A percentile compares a stretch with the other conserved stretches of the same genome.
Conservation (phyloP, 2,329 filamentous ascomycete species). For the Pseudogymnoascus destructans region DNA sequence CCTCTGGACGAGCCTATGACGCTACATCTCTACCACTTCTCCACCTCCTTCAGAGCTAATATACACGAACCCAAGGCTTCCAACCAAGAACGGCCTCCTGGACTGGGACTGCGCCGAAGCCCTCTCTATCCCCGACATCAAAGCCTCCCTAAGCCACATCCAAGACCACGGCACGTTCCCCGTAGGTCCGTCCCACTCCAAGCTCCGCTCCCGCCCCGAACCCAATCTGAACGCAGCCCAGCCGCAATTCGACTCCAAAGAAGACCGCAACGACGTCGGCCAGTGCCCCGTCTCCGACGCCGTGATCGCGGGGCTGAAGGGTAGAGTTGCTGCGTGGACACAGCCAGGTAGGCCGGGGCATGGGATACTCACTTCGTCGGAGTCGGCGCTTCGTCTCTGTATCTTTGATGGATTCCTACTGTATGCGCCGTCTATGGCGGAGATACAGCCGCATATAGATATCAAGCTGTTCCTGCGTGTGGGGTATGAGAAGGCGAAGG, state of each 20-base stretch:
- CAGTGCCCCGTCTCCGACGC: constrained; percentile 37
- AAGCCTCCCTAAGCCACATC: constrained; percentile 55
- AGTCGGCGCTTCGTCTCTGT: constrained; percentile 36
- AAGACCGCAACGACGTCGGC: constrained; percentile 51
- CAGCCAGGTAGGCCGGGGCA: constrained; percentile 33
- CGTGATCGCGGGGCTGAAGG: constrained; percentile 34
- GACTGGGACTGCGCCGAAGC: constrained; percentile 90
- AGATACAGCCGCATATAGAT: constrained; percentile 49
- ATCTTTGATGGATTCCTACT: constrained; percentile 84
- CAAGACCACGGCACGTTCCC: constrained; percentile 52
- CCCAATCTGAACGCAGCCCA: constrained; percentile 25
- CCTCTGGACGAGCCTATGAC: not conserved
- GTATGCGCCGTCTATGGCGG: constrained; percentile 44
- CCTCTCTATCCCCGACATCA: constrained; percentile 58
- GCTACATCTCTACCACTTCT: not conserved
- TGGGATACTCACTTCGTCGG: constrained; percentile 21
- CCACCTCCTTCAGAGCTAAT: not conserved
- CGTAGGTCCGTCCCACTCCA: constrained; percentile 31
- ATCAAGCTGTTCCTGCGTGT: constrained; percentile 68
- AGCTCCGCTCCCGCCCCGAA: constrained; percentile 10
- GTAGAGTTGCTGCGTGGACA: constrained; percentile 36
- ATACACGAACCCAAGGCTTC: constrained; percentile 32
- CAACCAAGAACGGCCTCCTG: constrained; percentile 46
- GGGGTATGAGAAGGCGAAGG: constrained; percentile 48
- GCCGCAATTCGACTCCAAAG: constrained; percentile 40